Evolutionary conservation across 2,329 filamentous ascomycete genomes (phyloP), one percentile per base, ranked within the genome.

Genomic region (Colletotrichum tropicicola): DNA sequence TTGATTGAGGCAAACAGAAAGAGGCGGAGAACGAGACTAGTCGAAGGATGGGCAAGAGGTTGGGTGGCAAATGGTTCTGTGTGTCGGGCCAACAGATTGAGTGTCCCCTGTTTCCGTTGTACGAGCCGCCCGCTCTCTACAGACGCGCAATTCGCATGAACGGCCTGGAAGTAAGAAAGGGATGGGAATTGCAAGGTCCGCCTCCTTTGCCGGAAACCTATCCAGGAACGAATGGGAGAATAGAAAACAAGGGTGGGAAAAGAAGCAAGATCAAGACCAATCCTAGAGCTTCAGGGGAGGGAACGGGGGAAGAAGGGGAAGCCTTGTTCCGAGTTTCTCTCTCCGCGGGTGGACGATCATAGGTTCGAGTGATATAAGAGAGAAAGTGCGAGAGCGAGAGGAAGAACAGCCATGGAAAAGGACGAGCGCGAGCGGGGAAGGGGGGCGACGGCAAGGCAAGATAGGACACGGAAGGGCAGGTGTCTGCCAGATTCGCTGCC

Each of bases 291-390:
- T 35, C 47, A 51, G 25, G 56, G 17, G 27, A 25, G 37, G 12
- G 39, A n/a, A 17, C 8, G 39, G 30, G 12, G 45, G 43, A 37
- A 41, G 32, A 54, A 37, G 60, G 55, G 48, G 35, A 28, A 23
- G 56, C 60, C 56, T 60, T 60, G 56, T 25, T 58, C 35, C 23
- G 17, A 17, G 19, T 17, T 45, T 32, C 17, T 37, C 17, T 30
- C 35, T 43, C 44, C 61, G 56, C 56, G 41, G 32, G n/a, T 35
- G 52, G 56, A 60, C 28, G 56, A 44, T 54, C 56, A 53, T 39
- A 54, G 56, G 56, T 60, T 37, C 25, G 28, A n/a, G 43, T 54
- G 25, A 49, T 64, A 65, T 60, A 60, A 43, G 45, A 52, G 37
- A 43, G 19, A 23, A 28, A 9, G 17, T 13, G 4, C 19, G 35